Evolutionary conservation across 169 alveolate species (phyloP).

Genomic region (Plasmodium fragile): DNA sequence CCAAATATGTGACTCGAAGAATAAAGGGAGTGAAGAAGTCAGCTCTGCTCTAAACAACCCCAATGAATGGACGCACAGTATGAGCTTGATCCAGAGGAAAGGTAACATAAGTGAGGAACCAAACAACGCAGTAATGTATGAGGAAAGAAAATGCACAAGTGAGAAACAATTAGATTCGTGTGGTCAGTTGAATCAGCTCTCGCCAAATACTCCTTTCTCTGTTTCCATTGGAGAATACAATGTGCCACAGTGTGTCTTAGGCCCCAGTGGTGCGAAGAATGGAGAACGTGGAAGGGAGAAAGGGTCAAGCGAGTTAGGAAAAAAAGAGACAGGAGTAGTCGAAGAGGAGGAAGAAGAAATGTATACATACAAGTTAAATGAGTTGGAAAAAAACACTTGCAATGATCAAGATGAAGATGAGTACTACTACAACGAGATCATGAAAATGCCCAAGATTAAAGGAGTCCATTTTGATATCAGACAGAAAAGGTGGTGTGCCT

Average conservation of each 20-base stretch:
- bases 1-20: not conserved
- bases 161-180: not conserved
- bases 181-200: not conserved
- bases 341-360: not conserved
- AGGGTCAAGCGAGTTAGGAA: not conserved
- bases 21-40: not conserved
- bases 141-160: not conserved
- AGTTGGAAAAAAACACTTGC: not conserved
- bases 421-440: slow-evolving; percentile 24
- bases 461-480: slow-evolving; percentile 75
- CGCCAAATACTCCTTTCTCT: not conserved
- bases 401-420: slow-evolving; percentile 1
- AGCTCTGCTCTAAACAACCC: not conserved
- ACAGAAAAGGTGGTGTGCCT: slow-evolving; percentile 76
- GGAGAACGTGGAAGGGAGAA: not conserved
- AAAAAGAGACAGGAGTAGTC: not conserved
- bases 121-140: not conserved
- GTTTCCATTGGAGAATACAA: not conserved
- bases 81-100: not conserved
- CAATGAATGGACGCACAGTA: not conserved
- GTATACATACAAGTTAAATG: not conserved
- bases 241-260: not conserved
- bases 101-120: not conserved
- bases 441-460: slow-evolving; percentile 74
- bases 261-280: not conserved